Evolutionary conservation across 805 yeast species (phyloP), one percentile per base, ranked within the genome.

Genomic region (Hagleromyces aurorensis): DNA sequence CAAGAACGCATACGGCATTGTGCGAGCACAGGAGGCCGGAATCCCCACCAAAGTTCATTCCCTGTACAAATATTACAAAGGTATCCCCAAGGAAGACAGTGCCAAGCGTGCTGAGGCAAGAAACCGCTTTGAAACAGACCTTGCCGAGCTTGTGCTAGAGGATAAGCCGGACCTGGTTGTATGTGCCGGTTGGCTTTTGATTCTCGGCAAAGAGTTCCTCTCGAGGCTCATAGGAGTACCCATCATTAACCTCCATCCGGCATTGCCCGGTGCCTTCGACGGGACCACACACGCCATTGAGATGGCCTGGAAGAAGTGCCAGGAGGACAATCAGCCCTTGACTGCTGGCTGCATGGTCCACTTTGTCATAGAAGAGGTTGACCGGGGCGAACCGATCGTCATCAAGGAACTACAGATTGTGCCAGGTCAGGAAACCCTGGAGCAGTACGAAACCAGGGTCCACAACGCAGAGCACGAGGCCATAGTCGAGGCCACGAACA

Each of bases 121-220:
- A 46, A 70, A 70, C 21, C 53, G 61, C 34, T 91, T 84, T 66
- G 89, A 91, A 55, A 52, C 57, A 23, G 96, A 91, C 40, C 66
- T 91, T 24, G 89, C 94, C 7, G 61, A 70, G 27, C 48, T 78
- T 14, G 72, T 91, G 13, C 53, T 83, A 14, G 52, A 64, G 33
- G 77, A 55, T 18, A 67, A 68, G 41, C 97, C 97, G 4, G 83
- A 82, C 43, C 65, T 91, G 40, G 76, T 91, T 22, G 96, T 91
- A 5, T 91, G 98, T 61, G 98, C 98, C 4, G 98, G 98, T 2
- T 91, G 98, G 98, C 78, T 91, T 87, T 69, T 91, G 30, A 91
- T 91, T 35, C 65, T 91, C 36, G 81, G 96, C 1, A 76, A 84
- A 3, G 65, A 72, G 13, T 86, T 85, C 43, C 64, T 91, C 37